phyloP scores from a whole-genome alignment of 2,329 filamentous ascomycete genomes.

The Bipolaris zeicola region DNA sequence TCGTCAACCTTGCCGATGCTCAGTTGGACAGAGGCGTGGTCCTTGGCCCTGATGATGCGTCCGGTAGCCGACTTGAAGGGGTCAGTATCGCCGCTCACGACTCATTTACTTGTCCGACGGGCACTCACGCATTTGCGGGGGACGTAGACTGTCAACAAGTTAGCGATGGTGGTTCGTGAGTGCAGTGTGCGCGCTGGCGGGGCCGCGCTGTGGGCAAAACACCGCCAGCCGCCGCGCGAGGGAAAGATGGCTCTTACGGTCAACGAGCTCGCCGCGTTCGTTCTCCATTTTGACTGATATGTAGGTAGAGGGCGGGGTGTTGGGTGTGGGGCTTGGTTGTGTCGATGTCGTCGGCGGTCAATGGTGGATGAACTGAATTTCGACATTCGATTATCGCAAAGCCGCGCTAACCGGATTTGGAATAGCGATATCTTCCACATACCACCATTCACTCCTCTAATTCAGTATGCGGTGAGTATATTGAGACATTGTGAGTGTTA shows the following conservation, averaged over 20 bases:
- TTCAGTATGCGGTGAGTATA: not conserved
- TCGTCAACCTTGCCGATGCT: constrained; percentile 98
- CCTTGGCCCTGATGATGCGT: constrained; percentile 99
- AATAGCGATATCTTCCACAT: not conserved
- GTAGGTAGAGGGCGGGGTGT: constrained; percentile 34
- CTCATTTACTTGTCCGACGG: constrained; percentile 9
- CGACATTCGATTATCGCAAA: constrained; percentile 17
- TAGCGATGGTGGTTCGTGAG: constrained; percentile 17
- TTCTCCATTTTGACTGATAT: constrained; percentile 85
- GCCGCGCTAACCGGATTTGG: not conserved
- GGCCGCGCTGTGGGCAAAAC: not conserved
- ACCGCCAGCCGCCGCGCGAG: not conserved
- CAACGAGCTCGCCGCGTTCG: constrained; percentile 99
- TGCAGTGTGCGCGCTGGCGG: constrained; percentile 56
- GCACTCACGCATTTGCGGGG: constrained; percentile 51
- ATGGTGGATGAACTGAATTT: constrained; percentile 24
- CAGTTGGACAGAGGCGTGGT: constrained; percentile 98
- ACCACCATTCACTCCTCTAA: not conserved
- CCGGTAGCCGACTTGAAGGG: constrained; percentile 51
- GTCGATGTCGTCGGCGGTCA: constrained; percentile 27
- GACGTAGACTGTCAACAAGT: constrained; percentile 36
- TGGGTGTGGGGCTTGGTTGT: constrained; percentile 34
- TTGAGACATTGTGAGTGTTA: not conserved
- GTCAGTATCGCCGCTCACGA: constrained; percentile 28
- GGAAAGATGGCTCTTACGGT: constrained; percentile 57